A percentile compares a stretch with the other conserved stretches of the same genome.
phyloP scores from a whole-genome alignment of 176 grass and related monocot genomes.

The Avena atlantica region DNA sequence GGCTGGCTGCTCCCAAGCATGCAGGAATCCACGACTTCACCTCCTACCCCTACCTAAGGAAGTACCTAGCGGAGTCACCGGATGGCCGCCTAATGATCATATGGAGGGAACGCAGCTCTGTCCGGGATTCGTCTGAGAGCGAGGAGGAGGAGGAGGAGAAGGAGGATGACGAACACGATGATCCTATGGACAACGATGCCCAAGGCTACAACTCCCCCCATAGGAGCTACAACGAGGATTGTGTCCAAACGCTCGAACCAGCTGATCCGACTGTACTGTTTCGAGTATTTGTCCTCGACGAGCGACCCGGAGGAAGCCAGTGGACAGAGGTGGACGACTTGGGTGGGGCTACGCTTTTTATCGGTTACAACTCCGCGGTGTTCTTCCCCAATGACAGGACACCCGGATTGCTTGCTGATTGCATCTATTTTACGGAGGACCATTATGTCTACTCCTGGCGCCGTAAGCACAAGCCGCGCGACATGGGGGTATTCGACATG shows the following conservation, averaged over 20 bases:
- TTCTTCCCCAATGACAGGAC: neutral
- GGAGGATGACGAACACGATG: neutral
- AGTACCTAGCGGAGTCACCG: neutral
- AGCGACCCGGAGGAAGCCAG: neutral
- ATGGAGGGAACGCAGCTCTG: neutral
- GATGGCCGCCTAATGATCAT: neutral
- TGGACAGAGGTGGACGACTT: constrained; percentile 7
- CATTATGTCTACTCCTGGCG: neutral
- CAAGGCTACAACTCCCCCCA: neutral
- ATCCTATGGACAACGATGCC: neutral
- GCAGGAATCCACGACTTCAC: neutral
- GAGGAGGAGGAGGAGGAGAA: neutral
- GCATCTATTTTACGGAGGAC: neutral
- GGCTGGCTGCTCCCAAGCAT: neutral
- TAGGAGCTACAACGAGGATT: neutral
- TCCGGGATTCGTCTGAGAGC: neutral
- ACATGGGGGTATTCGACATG: neutral
- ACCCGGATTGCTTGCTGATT: neutral
- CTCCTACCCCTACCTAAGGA: neutral
- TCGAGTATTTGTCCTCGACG: neutral
- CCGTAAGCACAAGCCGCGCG: neutral
- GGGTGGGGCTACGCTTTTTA: neutral
- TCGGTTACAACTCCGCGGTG: neutral
- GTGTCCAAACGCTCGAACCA: neutral
- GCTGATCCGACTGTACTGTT: neutral